Percentiles rank a stretch among this genome's conserved stretches.
phyloP scores from a whole-genome alignment of 495 filamentous ascomycete genomes.

The Hypoxylon intermedium region DNA sequence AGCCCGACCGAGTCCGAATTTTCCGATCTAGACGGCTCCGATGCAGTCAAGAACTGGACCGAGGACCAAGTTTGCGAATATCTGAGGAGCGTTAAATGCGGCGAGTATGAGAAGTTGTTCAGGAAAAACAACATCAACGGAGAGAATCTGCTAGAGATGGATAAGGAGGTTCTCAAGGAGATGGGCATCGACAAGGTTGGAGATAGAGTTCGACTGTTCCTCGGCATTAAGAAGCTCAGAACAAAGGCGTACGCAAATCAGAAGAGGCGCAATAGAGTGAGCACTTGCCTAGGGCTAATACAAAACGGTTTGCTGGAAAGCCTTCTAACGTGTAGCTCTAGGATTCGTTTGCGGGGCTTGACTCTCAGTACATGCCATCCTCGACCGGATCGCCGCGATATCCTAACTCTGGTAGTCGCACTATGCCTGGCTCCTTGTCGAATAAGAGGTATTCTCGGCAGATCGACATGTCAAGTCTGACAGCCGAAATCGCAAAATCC shows the following conservation, averaged over 20 bases:
- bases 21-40: slow-evolving; percentile 70
- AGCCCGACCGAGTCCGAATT: slow-evolving; percentile 96
- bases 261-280: slow-evolving; percentile 86
- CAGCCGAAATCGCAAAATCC: slow-evolving; percentile 58
- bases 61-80: slow-evolving; percentile 90
- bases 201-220: slow-evolving; percentile 92
- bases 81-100: slow-evolving; percentile 86
- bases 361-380: slow-evolving; percentile 66
- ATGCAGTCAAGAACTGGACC: slow-evolving; percentile 78
- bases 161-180: slow-evolving; percentile 94
- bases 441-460: slow-evolving; percentile 81
- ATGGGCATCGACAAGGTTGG: slow-evolving; percentile 98
- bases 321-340: slow-evolving; percentile 41
- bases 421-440: slow-evolving; percentile 57
- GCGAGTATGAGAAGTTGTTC: slow-evolving; percentile 91
- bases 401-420: slow-evolving; percentile 57
- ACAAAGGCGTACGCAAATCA: slow-evolving; percentile 83
- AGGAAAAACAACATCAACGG: slow-evolving; percentile 95
- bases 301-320: too few species aligned
- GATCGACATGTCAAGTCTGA: slow-evolving; percentile 53
- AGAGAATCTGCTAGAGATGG: slow-evolving; percentile 94
- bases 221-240: slow-evolving; percentile 89
- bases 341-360: slow-evolving; percentile 76
- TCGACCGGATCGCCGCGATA: slow-evolving; percentile 72
- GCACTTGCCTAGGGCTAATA: too few species aligned